Base-by-base conservation (phyloP, 768 basidiomycete species). In the Termitomyces sp. region DNA sequence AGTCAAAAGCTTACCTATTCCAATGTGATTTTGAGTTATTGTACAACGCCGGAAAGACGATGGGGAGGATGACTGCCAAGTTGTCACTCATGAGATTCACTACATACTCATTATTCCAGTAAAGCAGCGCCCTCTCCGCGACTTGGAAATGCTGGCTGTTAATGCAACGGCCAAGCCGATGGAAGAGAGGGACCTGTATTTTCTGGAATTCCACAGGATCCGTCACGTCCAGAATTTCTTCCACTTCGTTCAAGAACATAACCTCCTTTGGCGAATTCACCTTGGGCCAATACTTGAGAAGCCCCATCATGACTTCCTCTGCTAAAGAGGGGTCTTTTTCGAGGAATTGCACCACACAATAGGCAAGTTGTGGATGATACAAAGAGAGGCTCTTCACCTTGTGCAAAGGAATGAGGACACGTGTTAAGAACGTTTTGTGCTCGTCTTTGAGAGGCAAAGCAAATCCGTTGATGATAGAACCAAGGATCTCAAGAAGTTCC, bases 21-120 rank as follows among this genome's bases (percentile, higher is more conserved):
- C 97, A 99, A 72, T 99, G 97, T 22, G 91, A 86, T 71, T 91
- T 94, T 47, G 95, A 98, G 72, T 98, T 98, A 43, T 87, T 88
- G 71, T 96, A 98, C 61, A 99, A 73, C 7, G 95, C 90, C 30
- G 96, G 94, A 78, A 98, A 99, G 52, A 99, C 94, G 67, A 99
- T 92, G 7, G 97, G 97, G 32, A 99, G 80, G 58, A 99, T 85
- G 60, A 87, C 73, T 24, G 84, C 72, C 62, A 98, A 80, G 70
- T 98, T 98, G 67, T 98, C 94, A 71, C 93, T 92, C 93, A 99
- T 98, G 53, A 99, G 83, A 72, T 97, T 99, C 66, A 99, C 92
- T 63, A 98, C 95, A 74, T 98, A 99, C 75, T 98, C 97, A 75
- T 98, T 98, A 76, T 98, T 98, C 97, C 97, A 99, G 72, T 97